Base-by-base conservation (phyloP, 225 moss, liverwort and hornwort genomes). In the Pseudoscleropodium purum region DNA sequence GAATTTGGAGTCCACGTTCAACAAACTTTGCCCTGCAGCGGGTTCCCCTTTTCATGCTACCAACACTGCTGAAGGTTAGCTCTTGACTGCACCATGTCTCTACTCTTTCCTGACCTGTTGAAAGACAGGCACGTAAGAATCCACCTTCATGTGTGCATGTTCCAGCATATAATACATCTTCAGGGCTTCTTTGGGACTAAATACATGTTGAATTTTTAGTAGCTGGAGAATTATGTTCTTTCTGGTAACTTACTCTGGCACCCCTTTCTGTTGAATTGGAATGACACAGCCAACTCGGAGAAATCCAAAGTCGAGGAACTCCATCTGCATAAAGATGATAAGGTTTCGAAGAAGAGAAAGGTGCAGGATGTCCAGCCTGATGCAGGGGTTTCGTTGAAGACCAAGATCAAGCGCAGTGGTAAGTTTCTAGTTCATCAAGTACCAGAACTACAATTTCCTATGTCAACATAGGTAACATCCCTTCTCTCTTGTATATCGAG, bases 401-500 rank as follows among this genome's bases (percentile, higher is more conserved):
- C 93, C 81, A 99, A 99, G 91, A 88, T 92, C 57, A 96, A 96
- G 89, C 96, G 96, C 65, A 96, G 95, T 96, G 98, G 98, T 98
- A 93, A 70, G 41, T 69, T 59, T 87, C 29, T 57, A 87, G 43
- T 54, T 39, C 61, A 39, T 75, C 49, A 80, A 88, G 51, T 54
- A 75, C 54, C 63, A 54, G 76, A 81, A 81, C 63, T 63, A 41
- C 34, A 75, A 36, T 64, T 57, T 69, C n/a, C 24, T 82, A 63
- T 67, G 49, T 75, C 29, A 81, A 41, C 41, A 34, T 69, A 79
- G n/a, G 26, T 39, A 49, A 66, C 61, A 79, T 47, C 49, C 65
- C 15, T 75, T 78, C 41, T 90, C 59, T 70, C 72, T 67, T 52
- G 37, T 76, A 43, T 76, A 69, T 68, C 62, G 18, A 81, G 81